These are phyloP conservation scores for Hypoxylon sp. DNA, from an alignment of 2,329 filamentous ascomycete species.

Conservation along the genomic window DNA sequence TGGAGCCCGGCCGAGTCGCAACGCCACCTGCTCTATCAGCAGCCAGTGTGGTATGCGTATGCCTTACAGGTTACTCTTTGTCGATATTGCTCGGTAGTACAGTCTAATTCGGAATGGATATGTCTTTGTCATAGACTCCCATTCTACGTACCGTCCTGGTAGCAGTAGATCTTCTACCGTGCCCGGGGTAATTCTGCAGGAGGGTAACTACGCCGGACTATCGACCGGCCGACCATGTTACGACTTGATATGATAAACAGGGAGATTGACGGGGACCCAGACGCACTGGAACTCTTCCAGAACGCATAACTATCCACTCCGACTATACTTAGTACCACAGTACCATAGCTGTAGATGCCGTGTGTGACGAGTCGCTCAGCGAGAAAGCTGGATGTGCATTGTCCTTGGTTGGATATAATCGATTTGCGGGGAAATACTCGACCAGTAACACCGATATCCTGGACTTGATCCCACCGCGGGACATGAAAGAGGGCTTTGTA, in stretches of 20 bases:
- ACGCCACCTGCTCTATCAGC: constrained; percentile 30
- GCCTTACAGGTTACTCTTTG: constrained; percentile 22
- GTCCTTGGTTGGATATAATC: constrained; percentile 45
- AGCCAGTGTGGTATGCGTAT: constrained; percentile 24
- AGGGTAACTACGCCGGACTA: constrained; percentile 35
- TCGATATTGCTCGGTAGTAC: constrained; percentile 38
- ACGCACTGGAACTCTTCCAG: constrained; percentile 45
- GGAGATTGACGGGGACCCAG: constrained; percentile 13
- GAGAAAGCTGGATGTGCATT: constrained; percentile 29
- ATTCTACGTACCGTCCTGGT: constrained; percentile 26
- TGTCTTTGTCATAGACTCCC: constrained; percentile 29
- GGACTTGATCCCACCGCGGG: constrained; percentile 45
- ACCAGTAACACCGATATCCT: constrained; percentile 53
- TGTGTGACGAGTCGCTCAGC: constrained; percentile 34
- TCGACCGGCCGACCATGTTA: constrained; percentile 35
- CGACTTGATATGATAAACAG: constrained; percentile 37
- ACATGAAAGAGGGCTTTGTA: constrained; percentile 33
- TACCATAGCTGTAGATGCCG: constrained; percentile 34
- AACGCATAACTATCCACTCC: constrained; percentile 39
- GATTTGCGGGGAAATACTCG: constrained; percentile 53
- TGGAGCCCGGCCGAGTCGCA: constrained; percentile 28
- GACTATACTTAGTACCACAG: constrained; percentile 30
- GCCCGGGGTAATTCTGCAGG: constrained; percentile 46
- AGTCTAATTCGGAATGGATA: constrained; percentile 24
- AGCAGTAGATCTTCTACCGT: constrained; percentile 45